Conservation (phyloP, 202 grass and related monocot genomes). For the Saccharum hybrid region DNA sequence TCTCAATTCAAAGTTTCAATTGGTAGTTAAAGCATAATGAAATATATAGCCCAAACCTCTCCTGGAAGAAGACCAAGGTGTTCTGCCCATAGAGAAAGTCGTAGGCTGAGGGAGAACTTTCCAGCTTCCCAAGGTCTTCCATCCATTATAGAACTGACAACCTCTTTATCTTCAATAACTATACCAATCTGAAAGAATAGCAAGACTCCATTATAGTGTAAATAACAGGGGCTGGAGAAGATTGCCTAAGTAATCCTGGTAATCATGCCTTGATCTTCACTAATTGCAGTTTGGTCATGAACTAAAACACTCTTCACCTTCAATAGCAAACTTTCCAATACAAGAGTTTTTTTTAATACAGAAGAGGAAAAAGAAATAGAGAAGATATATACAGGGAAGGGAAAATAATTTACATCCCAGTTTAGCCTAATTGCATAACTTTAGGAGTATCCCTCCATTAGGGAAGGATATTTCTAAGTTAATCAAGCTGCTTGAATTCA, state of each 20-base stretch:
- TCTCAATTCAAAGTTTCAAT: conserved; percentile 31
- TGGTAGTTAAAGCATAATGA: conserved; percentile 33
- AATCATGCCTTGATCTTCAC: conserved; percentile 19
- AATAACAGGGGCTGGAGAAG: conserved; percentile 9
- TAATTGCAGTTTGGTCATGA: conserved; percentile 7
- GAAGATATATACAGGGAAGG: neutral
- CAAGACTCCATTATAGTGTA: neutral
- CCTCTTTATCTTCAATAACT: conserved; percentile 91
- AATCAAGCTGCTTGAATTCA: neutral
- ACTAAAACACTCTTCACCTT: neutral
- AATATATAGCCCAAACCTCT: conserved; percentile 58
- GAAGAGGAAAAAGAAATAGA: neutral
- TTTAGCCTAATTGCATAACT: neutral
- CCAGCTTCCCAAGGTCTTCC: conserved; percentile 78
- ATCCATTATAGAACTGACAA: conserved; percentile 72
- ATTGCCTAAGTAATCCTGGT: neutral
- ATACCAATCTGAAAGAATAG: conserved; percentile 63
- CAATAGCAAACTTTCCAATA: neutral
- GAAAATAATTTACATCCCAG: neutral
- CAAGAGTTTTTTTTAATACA: neutral
- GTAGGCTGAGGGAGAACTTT: conserved; percentile 78
- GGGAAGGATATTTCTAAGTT: neutral
- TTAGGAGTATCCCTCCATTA: neutral
- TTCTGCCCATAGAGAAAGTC: conserved; percentile 84
- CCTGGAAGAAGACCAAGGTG: conserved; percentile 75